Base-by-base conservation (phyloP, 805 yeast species). In the Saturnispora zaruensis region DNA sequence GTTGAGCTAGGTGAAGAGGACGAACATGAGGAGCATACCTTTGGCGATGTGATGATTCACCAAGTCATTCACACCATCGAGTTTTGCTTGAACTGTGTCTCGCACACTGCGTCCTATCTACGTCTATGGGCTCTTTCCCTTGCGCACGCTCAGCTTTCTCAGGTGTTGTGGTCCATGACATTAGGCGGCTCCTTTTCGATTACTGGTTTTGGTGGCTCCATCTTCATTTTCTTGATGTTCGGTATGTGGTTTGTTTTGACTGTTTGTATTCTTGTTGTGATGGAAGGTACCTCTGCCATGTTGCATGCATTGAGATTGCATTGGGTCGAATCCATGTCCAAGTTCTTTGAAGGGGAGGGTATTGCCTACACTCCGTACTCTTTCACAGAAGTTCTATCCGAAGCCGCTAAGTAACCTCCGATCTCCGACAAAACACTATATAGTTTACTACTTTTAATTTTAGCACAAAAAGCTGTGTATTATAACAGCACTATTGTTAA, bases 211-310 rank as follows among this genome's bases (percentile, higher is more conserved):
- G 58, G 74, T 4, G 95, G 96, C 11, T 84, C 88, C 1, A 55
- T 82, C 25, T 80, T 79, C 75, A 81, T 87, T 1, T 93, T 90
- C 36, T 62, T 84, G 23, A 69, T 93, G 63, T 93, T 93, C 66
- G 96, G 84, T 21, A 81, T 93, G 84, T 93, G 99, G 99, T 89
- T 93, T 66, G 79, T 79, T 3, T 73, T 93, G 54, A 91, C 99
- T 0, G 91, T 90, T 24, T 84, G 87, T 61, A 88, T 93, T 59
- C 75, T 93, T 62, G 98, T 93, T 13, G 72, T 86, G 48, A 93
- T 93, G 99, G 99, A 93, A 69, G 99, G 99, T 52, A 93, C 99
- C 0, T 88, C 97, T 24, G 99, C 99, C 33, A 93, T 93, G 99
- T 77, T 93, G 63, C 99, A 93, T 69, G 85, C 97, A n/a, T 77